Evolutionary conservation across 176 grass and related monocot species (phyloP), one percentile per base, ranked within the genome.

Genomic region (Aegilops sharonensis): DNA sequence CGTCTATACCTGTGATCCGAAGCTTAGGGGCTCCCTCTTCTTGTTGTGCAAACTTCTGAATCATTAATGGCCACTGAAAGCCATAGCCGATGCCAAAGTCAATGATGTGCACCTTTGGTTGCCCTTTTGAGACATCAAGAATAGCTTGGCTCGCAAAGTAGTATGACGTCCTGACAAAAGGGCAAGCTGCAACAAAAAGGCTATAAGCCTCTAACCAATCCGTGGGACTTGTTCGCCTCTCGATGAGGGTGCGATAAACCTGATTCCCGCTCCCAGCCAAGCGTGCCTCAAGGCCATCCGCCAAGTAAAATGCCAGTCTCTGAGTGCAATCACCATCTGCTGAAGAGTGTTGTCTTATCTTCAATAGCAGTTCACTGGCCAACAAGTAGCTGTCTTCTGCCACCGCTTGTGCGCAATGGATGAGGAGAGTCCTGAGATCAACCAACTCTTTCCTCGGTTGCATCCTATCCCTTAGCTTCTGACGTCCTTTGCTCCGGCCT

Each of bases 281-380:
- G 29, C 87, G 91, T n/a, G 91, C 94, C 81, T 95, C 81, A 11
- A 95, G 89, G 64, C 59, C 84, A 60, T 91, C 70, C 10, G 85
- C 94, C 25, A 95, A 85, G 74, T 88, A 95, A 81, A 87, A 32
- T 56, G 91, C 94, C 81, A 93, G 73, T 70, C 91, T 90, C 73
- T 91, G 78, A 68, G 77, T 80, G 21, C 77, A 70, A 87, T 95
- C 87, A 83, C 94, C 91, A 20, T 77, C 30, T 17, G 87, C 78
- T 13, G 74, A 87, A 25, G 89, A 79, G 21, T 91, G 89, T 12
- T 84, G 15, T 39, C 94, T 88, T 88, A 95, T 90, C 85, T 91
- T 73, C 78, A 63, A 78, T 52, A 95, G 64, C 2, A 93, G 77
- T 29, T 88, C 89, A 85, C 9, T 79, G 1, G 91, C 91, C 59